phyloP scores from a whole-genome alignment of 2,329 filamentous ascomycete genomes.

The Akanthomyces dipterigenus region DNA sequence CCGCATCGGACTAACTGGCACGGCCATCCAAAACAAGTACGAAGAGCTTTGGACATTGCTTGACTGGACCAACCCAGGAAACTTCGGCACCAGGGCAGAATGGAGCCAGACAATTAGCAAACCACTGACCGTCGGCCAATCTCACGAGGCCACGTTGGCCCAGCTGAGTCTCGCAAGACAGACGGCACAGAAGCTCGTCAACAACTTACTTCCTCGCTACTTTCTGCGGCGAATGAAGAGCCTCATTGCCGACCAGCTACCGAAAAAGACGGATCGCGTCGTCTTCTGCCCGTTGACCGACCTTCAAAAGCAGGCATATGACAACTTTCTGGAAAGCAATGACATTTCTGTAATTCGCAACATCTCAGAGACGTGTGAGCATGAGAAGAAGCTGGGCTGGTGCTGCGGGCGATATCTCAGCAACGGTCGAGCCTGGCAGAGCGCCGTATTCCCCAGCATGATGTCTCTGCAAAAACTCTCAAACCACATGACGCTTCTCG shows the following conservation, averaged over 20 bases:
- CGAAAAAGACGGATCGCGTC: conserved; percentile 88
- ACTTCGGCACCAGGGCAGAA: conserved; percentile 54
- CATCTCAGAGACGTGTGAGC: conserved; percentile 61
- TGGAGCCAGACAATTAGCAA: conserved; percentile 75
- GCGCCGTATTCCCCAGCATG: conserved; percentile 79
- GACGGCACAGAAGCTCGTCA: conserved; percentile 76
- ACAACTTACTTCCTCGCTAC: conserved; percentile 81
- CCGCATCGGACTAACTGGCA: conserved; percentile 87
- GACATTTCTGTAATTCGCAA: conserved; percentile 62
- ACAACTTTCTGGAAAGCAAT: conserved; percentile 65
- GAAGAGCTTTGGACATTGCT: conserved; percentile 94
- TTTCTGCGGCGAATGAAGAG: conserved; percentile 92
- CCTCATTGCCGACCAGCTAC: conserved; percentile 83
- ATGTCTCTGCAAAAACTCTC: conserved; percentile 77
- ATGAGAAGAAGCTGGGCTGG: conserved; percentile 62
- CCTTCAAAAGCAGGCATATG: conserved; percentile 74
- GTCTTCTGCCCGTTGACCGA: conserved; percentile 90
- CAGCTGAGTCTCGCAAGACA: conserved; percentile 76
- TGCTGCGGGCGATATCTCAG: conserved; percentile 63
- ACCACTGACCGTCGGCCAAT: conserved; percentile 81
- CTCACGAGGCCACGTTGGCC: conserved; percentile 78
- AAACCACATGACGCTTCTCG: conserved; percentile 85
- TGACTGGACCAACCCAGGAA: conserved; percentile 91
- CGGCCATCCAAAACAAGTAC: conserved; percentile 96
- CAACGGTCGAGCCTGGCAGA: conserved; percentile 62